Conservation (phyloP, 1,139 yeast genomes). For the Scheffersomyces lignicola region DNA sequence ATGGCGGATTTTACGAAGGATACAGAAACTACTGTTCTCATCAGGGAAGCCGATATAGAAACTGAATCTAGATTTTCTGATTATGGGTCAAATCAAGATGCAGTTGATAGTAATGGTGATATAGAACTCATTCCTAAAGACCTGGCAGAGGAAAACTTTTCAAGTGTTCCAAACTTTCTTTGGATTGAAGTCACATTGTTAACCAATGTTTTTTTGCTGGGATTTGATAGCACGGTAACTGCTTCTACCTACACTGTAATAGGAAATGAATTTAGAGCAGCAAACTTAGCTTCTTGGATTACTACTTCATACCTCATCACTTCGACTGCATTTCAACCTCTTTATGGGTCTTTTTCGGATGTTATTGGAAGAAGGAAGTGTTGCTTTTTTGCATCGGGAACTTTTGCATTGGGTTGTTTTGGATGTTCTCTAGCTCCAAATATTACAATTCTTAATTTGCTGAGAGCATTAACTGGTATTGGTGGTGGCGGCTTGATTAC, state of each 20-base stretch:
- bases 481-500: conserved; percentile 36
- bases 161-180: conserved; percentile 11
- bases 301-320: conserved; percentile 38
- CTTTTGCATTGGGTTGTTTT: conserved; percentile 29
- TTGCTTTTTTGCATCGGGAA: conserved; percentile 21
- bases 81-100: not conserved
- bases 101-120: not conserved
- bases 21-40: conserved; percentile 4
- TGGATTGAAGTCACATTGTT: conserved; percentile 25
- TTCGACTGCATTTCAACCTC: conserved; percentile 30
- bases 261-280: conserved; percentile 36
- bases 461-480: conserved; percentile 27
- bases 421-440: conserved; percentile 23
- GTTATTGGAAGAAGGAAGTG: conserved; percentile 49
- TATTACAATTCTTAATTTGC: conserved; percentile 16
- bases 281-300: conserved; percentile 36
- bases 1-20: conserved; percentile 5
- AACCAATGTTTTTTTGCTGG: conserved; percentile 27
- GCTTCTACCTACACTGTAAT: conserved; percentile 34
- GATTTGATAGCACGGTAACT: conserved; percentile 38
- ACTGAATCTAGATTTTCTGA: not conserved
- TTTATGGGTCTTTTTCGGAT: conserved; percentile 55
- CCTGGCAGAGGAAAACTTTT: conserved; percentile 9
- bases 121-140: not conserved
- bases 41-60: conserved; percentile 2